Evolutionary conservation across 1,284 basidiomycete genomes (phyloP).

Genomic region (Rhizopogon parksii): DNA sequence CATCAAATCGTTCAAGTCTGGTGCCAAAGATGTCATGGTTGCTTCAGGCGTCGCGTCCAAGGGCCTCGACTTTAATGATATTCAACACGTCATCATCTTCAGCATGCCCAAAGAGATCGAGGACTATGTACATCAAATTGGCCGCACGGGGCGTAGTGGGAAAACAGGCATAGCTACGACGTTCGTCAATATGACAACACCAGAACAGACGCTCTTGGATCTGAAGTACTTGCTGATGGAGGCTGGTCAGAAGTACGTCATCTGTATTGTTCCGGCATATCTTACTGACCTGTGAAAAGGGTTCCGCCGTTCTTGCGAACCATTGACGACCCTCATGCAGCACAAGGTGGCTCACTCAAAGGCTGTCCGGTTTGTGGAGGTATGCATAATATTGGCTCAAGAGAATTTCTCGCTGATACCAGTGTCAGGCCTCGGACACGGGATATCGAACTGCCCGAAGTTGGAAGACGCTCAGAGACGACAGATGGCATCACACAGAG

Average conservation of each 20-base stretch:
- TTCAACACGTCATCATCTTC: slow-evolving; percentile 96
- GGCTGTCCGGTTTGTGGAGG: slow-evolving; percentile 98
- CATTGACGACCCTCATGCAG: slow-evolving; percentile 87
- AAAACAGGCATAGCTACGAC: slow-evolving; percentile 99
- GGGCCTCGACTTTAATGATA: slow-evolving; percentile 97
- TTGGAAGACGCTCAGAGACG: slow-evolving; percentile 88
- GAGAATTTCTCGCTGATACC: not conserved
- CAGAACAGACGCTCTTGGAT: slow-evolving; percentile 93
- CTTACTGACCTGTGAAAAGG: slow-evolving; percentile 36
- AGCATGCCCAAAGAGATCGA: slow-evolving; percentile 99
- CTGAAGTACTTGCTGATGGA: slow-evolving; percentile 96
- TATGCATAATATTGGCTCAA: slow-evolving; percentile 25
- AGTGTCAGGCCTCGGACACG: slow-evolving; percentile 77
- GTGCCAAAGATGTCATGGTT: slow-evolving; percentile 98
- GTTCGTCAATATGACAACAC: slow-evolving; percentile 98
- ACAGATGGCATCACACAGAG: slow-evolving; percentile 79
- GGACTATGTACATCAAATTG: slow-evolving; percentile 97
- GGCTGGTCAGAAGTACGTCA: slow-evolving; percentile 86
- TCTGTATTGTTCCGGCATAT: slow-evolving; percentile 1
- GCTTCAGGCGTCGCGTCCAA: slow-evolving; percentile 97
- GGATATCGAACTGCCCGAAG: slow-evolving; percentile 92
- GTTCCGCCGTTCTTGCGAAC: slow-evolving; percentile 93
- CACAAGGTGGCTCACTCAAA: slow-evolving; percentile 67
- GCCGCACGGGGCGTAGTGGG: slow-evolving; percentile 93
- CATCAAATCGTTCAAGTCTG: slow-evolving; percentile 94